Percentiles rank a stretch among this genome's conserved stretches.
Evolutionary conservation across 106 monocot species (phyloP).

Genomic region (Chionographis japonica): DNA sequence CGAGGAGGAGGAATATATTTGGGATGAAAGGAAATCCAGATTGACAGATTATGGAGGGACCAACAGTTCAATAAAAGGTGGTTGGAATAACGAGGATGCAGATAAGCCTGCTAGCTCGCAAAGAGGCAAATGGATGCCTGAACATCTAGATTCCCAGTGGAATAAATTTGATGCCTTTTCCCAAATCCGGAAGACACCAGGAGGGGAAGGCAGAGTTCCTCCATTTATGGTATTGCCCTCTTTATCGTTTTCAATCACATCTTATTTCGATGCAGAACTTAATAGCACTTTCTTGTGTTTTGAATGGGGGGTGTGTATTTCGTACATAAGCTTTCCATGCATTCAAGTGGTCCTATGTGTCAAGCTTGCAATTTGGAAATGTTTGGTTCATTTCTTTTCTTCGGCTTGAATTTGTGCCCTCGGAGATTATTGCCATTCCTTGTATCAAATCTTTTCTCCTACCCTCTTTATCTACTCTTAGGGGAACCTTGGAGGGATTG

Average conservation of each 20-base stretch:
- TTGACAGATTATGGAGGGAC: constrained; percentile 23
- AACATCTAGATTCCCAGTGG: constrained; percentile 16
- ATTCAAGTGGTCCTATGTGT: too few relatives aligned
- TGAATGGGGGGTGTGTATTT: too few relatives aligned
- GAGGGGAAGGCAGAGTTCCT: constrained; percentile 34
- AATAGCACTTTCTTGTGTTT: too few relatives aligned
- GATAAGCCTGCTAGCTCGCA: constrained; percentile 33
- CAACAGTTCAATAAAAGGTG: constrained; percentile 21
- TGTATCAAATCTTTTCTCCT: too few relatives aligned
- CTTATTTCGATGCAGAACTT: too few relatives aligned
- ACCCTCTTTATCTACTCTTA: too few relatives aligned
- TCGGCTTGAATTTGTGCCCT: too few relatives aligned
- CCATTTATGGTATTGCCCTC: constrained; percentile 28
- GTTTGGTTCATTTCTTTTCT: too few relatives aligned
- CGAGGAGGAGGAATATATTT: constrained; percentile 92
- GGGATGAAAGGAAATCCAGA: constrained; percentile 65
- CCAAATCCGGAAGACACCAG: constrained; percentile 15
- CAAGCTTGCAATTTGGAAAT: too few relatives aligned
- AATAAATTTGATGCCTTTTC: constrained; percentile 28
- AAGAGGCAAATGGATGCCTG: constrained; percentile 36
- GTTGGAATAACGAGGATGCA: constrained; percentile 30
- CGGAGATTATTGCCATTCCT: too few relatives aligned
- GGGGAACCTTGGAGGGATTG: too few relatives aligned
- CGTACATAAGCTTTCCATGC: too few relatives aligned
- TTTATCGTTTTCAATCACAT: constrained; percentile 2